Percentiles rank a stretch among this genome's conserved stretches.
Conservation (phyloP, 805 yeast genomes). For the Schizosaccharomyces japonicus region DNA sequence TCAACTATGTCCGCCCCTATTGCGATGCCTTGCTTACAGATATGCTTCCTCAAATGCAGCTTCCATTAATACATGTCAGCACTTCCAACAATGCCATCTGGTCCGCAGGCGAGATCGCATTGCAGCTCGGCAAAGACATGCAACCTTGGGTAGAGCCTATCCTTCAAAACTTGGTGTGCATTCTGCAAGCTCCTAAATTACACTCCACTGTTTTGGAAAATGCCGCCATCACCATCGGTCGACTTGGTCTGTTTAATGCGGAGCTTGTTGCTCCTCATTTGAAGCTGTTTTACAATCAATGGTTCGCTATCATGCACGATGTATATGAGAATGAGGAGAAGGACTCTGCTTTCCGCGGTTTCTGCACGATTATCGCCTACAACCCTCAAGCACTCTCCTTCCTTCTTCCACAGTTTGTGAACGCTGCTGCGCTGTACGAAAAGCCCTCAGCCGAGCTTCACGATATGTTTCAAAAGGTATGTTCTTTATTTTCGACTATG, state of each 20-base stretch:
- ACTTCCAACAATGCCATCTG: slow-evolving; percentile 78
- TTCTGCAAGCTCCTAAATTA: slow-evolving; percentile 20
- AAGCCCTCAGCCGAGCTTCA: slow-evolving; percentile 15
- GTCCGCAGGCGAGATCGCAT: slow-evolving; percentile 72
- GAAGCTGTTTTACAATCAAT: slow-evolving; percentile 31
- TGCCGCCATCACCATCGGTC: slow-evolving; percentile 70
- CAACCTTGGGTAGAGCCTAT: slow-evolving; percentile 31
- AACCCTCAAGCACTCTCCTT: slow-evolving; percentile 42
- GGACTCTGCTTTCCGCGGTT: slow-evolving; percentile 65
- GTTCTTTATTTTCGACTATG: slow-evolving; percentile 7
- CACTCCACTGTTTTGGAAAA: slow-evolving; percentile 52
- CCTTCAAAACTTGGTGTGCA: slow-evolving; percentile 31
- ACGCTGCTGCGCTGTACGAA: slow-evolving; percentile 25
- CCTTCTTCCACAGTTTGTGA: slow-evolving; percentile 29
- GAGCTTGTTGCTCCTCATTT: slow-evolving; percentile 35
- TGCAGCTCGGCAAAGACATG: slow-evolving; percentile 28
- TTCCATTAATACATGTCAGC: slow-evolving; percentile 21
- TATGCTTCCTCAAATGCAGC: slow-evolving; percentile 25
- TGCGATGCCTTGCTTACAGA: slow-evolving; percentile 18
- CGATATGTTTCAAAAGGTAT: slow-evolving; percentile 12
- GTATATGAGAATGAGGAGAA: slow-evolving; percentile 69
- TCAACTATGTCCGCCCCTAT: slow-evolving; percentile 19
- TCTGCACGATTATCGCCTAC: slow-evolving; percentile 40
- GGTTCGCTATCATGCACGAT: slow-evolving; percentile 48
- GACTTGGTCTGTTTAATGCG: slow-evolving; percentile 47